Conservation (phyloP, 1,284 basidiomycete genomes). For the Pascua sp. region DNA sequence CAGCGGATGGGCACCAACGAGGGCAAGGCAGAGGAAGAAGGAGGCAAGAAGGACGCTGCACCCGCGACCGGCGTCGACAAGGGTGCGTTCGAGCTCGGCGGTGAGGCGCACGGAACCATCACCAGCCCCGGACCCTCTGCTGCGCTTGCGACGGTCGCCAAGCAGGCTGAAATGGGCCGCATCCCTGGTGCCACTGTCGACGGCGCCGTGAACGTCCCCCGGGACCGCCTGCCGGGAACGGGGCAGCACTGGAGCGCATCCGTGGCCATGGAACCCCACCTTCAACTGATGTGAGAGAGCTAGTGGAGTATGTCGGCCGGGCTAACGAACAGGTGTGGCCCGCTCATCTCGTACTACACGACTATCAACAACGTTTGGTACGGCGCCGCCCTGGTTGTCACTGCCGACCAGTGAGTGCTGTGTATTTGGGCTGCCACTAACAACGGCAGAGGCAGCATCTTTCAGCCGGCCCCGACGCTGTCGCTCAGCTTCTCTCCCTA, state of each 20-base stretch:
- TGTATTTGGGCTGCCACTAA: neutral
- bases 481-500: conserved; percentile 56
- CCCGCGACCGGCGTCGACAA: conserved; percentile 31
- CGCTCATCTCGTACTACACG: conserved; percentile 87
- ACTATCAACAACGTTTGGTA: conserved; percentile 73
- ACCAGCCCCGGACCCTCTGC: conserved; percentile 11
- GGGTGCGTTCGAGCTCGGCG: conserved; percentile 31
- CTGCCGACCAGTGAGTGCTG: conserved; percentile 42
- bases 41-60: conserved; percentile 34
- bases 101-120: conserved; percentile 37
- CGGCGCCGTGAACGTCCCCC: conserved; percentile 7
- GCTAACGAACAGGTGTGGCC: conserved; percentile 56
- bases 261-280: conserved; percentile 46
- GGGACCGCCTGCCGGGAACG: conserved; percentile 1
- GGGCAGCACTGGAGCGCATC: conserved; percentile 30
- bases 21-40: conserved; percentile 23
- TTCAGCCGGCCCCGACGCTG: conserved; percentile 70
- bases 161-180: conserved; percentile 11
- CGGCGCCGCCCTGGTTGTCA: conserved; percentile 80
- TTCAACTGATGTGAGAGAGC: conserved; percentile 49
- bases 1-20: conserved; percentile 4
- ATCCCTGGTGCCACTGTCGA: neutral
- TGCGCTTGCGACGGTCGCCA: conserved; percentile 8
- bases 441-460: conserved; percentile 57
- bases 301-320: neutral